Conservation (phyloP, 805 yeast species). For the Hanseniaspora mollemarum region DNA sequence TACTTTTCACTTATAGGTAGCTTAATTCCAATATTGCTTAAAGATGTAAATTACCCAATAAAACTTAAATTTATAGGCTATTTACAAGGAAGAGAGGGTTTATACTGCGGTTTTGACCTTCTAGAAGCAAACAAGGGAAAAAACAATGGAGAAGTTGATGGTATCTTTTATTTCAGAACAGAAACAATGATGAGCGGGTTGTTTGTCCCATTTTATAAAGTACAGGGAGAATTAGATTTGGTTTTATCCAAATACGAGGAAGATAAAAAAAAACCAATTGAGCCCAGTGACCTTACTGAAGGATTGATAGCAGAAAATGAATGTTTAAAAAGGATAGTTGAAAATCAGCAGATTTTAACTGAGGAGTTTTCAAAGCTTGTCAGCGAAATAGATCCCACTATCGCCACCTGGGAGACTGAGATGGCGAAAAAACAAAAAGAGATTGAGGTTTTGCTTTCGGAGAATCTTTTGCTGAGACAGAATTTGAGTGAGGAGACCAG, state of each 20-base stretch:
- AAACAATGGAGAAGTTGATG: constrained; percentile 74
- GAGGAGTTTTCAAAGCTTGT: background rate
- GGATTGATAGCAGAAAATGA: constrained; percentile 26
- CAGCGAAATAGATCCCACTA: background rate
- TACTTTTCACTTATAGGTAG: background rate
- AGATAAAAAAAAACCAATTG: constrained; percentile 23
- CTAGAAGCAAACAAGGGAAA: constrained; percentile 64
- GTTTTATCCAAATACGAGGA: constrained; percentile 20
- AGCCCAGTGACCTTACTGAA: too few relatives aligned
- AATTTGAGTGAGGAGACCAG: background rate
- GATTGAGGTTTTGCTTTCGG: background rate
- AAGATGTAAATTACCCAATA: constrained; percentile 31
- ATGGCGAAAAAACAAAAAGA: background rate
- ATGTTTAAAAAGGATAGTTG: constrained; percentile 20
- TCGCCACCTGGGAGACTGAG: background rate
- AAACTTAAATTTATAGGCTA: constrained; percentile 59
- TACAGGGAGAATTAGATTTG: constrained; percentile 18
- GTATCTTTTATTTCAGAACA: constrained; percentile 57
- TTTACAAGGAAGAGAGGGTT: constrained; percentile 60
- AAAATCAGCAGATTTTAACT: background rate
- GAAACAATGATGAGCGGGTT: constrained; percentile 57
- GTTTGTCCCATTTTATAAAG: constrained; percentile 50
- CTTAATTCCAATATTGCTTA: background rate
- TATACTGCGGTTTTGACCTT: constrained; percentile 79
- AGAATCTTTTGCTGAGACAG: background rate